Percentiles rank a stretch among this genome's conserved stretches.
Conservation (phyloP, 108 stramenopile genomes). For the Schizochytrium sp. region DNA sequence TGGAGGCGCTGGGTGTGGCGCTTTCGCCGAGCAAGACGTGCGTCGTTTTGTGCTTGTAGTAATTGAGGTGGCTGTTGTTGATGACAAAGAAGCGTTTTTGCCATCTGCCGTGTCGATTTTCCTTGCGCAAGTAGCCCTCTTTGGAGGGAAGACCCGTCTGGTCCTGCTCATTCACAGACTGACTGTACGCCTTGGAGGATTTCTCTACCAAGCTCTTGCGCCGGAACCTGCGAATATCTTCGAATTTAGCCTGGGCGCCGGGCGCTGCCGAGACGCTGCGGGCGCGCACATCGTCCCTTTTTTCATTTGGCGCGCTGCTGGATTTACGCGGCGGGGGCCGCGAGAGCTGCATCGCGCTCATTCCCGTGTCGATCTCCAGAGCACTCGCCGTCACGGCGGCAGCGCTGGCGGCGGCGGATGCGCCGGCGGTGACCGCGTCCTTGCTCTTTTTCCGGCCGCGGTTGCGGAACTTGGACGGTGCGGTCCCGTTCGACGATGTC, state of each 20-base stretch:
- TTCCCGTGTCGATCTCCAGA: too few species aligned
- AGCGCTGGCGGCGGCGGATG: too few species aligned
- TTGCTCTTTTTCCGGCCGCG: too few species aligned
- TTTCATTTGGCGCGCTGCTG: too few species aligned
- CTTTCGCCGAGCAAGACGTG: background rate
- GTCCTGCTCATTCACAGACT: background rate
- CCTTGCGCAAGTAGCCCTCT: conserved; percentile 2
- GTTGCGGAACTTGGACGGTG: too few species aligned
- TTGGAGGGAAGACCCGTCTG: background rate
- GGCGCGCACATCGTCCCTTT: too few species aligned
- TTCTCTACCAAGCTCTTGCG: background rate
- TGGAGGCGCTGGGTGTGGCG: background rate
- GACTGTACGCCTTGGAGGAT: background rate
- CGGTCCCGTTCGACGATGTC: too few species aligned
- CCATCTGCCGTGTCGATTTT: background rate
- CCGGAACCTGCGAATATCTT: background rate
- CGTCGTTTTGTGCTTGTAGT: background rate
- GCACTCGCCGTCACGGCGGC: too few species aligned
- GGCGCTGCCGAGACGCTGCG: too few species aligned
- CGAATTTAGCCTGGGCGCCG: background rate
- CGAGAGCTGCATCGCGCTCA: too few species aligned
- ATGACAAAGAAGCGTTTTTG: conserved; percentile 6
- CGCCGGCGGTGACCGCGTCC: too few species aligned
- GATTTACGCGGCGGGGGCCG: too few species aligned
- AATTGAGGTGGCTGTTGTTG: background rate